These are phyloP conservation scores for Sanghuangporus baumii DNA, from an alignment of 1,284 basidiomycete species.

Conservation along the genomic window DNA sequence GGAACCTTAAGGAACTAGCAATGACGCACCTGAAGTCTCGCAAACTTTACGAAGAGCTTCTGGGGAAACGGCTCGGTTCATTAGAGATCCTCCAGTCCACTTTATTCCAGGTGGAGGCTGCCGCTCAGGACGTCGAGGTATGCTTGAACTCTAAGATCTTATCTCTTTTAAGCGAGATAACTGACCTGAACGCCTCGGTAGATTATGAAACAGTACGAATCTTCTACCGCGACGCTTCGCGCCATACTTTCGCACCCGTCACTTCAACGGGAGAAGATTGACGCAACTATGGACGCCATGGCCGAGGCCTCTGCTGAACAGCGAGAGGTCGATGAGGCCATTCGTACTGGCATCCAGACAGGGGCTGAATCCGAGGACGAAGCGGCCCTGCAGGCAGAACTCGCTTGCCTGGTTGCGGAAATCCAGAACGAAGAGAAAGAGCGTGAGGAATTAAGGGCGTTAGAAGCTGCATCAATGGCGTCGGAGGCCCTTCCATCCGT, in stretches of 20 bases:
- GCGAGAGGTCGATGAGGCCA: conserved; percentile 75
- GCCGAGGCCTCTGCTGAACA: conserved; percentile 79
- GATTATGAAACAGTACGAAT: conserved; percentile 85
- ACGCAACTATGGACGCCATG: conserved; percentile 83
- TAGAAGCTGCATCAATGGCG: conserved; percentile 4
- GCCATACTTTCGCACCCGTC: conserved; percentile 75
- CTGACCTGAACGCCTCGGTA: conserved; percentile 27
- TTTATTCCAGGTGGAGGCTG: conserved; percentile 78
- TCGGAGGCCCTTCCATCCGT: conserved; percentile 1
- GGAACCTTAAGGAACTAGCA: conserved; percentile 69
- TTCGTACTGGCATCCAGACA: conserved; percentile 60
- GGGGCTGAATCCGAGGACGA: conserved; percentile 40
- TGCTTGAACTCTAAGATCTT: conserved; percentile 11
- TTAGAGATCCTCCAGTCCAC: conserved; percentile 73
- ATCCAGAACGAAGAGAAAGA: conserved; percentile 43
- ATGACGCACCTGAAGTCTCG: conserved; percentile 71
- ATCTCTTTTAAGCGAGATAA: neutral
- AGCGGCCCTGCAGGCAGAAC: conserved; percentile 56
- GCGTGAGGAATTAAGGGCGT: conserved; percentile 24
- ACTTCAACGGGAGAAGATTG: conserved; percentile 71
- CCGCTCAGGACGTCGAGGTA: conserved; percentile 85
- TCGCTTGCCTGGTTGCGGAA: conserved; percentile 36
- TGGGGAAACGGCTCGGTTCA: conserved; percentile 69
- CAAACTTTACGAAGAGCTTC: conserved; percentile 75
- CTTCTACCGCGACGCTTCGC: conserved; percentile 72